Evolutionary conservation across 148 eudicot genomes (phyloP).

Genomic region (Dianthus caryophyllus): DNA sequence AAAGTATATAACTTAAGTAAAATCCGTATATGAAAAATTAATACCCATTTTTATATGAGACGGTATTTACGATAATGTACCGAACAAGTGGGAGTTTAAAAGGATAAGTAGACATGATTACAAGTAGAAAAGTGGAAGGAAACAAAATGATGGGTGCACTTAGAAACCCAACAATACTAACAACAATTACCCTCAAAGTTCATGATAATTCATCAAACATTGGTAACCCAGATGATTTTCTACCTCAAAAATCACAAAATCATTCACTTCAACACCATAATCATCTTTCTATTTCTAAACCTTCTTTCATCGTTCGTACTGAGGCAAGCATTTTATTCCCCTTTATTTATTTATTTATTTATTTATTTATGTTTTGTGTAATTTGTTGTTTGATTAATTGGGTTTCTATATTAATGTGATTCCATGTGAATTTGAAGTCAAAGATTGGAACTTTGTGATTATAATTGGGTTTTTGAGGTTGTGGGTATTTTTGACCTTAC

Average conservation of each 20-base stretch:
- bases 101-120: neutral
- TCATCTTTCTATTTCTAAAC: conserved; percentile 47
- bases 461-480: neutral
- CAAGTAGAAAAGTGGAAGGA: neutral
- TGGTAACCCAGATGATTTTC: conserved; percentile 26
- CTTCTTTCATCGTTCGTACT: conserved; percentile 56
- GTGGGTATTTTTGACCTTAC: neutral
- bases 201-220: conserved; percentile 17
- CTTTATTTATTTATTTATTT: neutral
- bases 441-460: conserved; percentile 6
- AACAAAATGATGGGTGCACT: conserved; percentile 21
- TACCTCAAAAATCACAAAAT: conserved; percentile 21
- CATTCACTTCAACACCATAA: conserved; percentile 13
- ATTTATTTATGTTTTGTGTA: too few species aligned
- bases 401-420: neutral
- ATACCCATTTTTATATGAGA: too few species aligned
- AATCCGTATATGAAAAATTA: too few species aligned
- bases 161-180: neutral
- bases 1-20: too few species aligned
- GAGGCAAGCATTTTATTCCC: conserved; percentile 32
- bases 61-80: too few species aligned
- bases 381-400: neutral
- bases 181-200: conserved; percentile 1
- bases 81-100: neutral
- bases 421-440: neutral